phyloP scores from a whole-genome alignment of 345 rosid genomes.

The Geranium brycei region DNA sequence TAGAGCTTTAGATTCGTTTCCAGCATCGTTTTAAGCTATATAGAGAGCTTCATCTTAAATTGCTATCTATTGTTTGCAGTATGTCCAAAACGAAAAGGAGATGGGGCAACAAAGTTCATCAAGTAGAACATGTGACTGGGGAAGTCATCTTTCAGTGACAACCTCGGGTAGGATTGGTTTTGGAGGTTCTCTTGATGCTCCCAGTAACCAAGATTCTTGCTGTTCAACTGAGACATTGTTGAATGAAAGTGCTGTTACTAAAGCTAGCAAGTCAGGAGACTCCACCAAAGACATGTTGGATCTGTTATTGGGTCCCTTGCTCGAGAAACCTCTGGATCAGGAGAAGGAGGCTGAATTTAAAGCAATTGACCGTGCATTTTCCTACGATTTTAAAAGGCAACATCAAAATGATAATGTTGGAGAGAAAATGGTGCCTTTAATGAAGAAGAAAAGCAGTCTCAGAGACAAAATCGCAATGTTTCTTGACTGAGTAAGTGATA shows the following conservation, averaged over 20 bases:
- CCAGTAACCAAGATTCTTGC: conserved; percentile 6
- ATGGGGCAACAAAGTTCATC: conserved; percentile 5
- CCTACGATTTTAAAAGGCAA: conserved; percentile 10
- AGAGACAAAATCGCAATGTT: conserved; percentile 37
- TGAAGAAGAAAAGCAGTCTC: conserved; percentile 39
- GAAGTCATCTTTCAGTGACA: conserved; percentile 1
- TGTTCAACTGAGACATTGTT: conserved; percentile 6
- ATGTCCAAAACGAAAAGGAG: conserved; percentile 19
- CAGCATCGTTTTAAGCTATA: too few relatives aligned
- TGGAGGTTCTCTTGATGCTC: conserved; percentile 10
- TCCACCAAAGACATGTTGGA: conserved; percentile 47
- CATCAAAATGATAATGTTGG: conserved; percentile 10
- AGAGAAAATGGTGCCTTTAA: conserved; percentile 12
- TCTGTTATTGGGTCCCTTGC: conserved; percentile 44
- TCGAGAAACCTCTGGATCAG: conserved; percentile 23
- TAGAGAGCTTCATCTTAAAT: not conserved
- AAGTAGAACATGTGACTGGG: conserved; percentile 7
- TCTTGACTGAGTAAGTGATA: conserved; percentile 17
- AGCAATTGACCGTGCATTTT: conserved; percentile 10
- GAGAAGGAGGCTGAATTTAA: conserved; percentile 12
- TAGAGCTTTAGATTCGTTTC: not conserved
- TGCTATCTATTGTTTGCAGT: conserved; percentile 21
- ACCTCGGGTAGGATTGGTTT: conserved; percentile 2
- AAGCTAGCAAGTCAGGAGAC: conserved; percentile 19
- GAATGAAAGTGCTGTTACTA: conserved; percentile 7